Percentiles rank a stretch among this genome's conserved stretches.
These are phyloP conservation scores for Candida piceae DNA, from an alignment of 805 yeast species.

Conservation along the genomic window DNA sequence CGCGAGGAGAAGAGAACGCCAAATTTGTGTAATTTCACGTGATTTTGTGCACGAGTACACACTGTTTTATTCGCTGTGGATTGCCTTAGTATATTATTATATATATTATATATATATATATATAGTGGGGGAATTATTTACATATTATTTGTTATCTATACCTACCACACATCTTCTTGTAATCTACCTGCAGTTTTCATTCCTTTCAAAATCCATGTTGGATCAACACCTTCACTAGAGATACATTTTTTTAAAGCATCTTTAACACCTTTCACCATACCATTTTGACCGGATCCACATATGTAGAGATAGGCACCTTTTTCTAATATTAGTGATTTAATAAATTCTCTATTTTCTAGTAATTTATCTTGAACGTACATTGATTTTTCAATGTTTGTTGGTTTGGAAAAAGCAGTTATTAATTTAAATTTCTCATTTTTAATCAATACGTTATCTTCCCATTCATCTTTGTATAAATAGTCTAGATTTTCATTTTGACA, in stretches of 20 bases:
- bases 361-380: conserved; percentile 83
- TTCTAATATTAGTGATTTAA: conserved; percentile 42
- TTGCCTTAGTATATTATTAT: too few species aligned
- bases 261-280: conserved; percentile 87
- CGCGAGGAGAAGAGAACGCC: too few species aligned
- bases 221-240: conserved; percentile 40
- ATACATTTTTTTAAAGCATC: conserved; percentile 57
- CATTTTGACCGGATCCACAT: conserved; percentile 84
- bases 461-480: conserved; percentile 74
- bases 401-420: conserved; percentile 74
- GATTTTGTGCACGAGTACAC: background rate
- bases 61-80: background rate
- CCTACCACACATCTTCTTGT: conserved; percentile 95
- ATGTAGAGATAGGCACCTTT: conserved; percentile 81
- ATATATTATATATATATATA: background rate
- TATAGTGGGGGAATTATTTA: background rate
- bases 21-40: background rate
- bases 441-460: conserved; percentile 51
- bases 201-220: conserved; percentile 54
- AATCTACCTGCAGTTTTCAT: conserved; percentile 76
- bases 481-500: conserved; percentile 68
- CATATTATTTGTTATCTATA: background rate
- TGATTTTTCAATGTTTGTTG: conserved; percentile 38
- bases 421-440: conserved; percentile 53
- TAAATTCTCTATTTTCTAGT: conserved; percentile 39